Evolutionary conservation across 2,329 filamentous ascomycete genomes (phyloP).

Genomic region (Penicillium sp.): DNA sequence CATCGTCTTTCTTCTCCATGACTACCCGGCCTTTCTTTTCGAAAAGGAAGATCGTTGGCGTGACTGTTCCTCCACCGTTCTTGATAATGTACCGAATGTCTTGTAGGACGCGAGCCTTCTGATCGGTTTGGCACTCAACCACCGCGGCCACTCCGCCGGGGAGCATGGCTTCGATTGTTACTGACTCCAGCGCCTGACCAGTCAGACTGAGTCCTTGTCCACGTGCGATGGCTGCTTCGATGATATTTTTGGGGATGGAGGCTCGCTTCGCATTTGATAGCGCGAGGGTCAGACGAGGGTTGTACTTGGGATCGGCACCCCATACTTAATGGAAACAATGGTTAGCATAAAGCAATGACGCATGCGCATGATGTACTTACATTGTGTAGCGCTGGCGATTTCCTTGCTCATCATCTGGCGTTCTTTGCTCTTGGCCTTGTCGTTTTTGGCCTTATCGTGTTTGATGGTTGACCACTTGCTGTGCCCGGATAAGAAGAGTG

Average conservation of each 20-base stretch:
- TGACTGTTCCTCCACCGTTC: constrained; percentile 66
- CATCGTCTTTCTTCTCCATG: constrained; percentile 60
- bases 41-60: constrained; percentile 82
- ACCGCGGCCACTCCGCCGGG: constrained; percentile 74
- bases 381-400: constrained; percentile 73
- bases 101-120: constrained; percentile 70
- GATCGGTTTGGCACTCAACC: constrained; percentile 84
- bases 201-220: constrained; percentile 80
- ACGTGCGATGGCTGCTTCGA: constrained; percentile 82
- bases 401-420: constrained; percentile 69
- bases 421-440: constrained; percentile 70
- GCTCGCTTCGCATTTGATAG: constrained; percentile 80
- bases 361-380: constrained; percentile 45
- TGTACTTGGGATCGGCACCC: constrained; percentile 71
- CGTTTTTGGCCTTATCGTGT: constrained; percentile 88
- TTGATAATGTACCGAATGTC: constrained; percentile 74
- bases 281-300: constrained; percentile 72
- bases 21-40: constrained; percentile 74
- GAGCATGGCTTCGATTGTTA: constrained; percentile 79
- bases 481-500: constrained; percentile 65
- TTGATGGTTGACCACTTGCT: constrained; percentile 96
- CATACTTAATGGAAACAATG: constrained; percentile 56
- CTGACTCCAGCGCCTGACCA: constrained; percentile 73
- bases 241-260: constrained; percentile 78
- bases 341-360: constrained; percentile 9